Conservation (phyloP, 2,329 filamentous ascomycete genomes). For the Alternaria infectoria region DNA sequence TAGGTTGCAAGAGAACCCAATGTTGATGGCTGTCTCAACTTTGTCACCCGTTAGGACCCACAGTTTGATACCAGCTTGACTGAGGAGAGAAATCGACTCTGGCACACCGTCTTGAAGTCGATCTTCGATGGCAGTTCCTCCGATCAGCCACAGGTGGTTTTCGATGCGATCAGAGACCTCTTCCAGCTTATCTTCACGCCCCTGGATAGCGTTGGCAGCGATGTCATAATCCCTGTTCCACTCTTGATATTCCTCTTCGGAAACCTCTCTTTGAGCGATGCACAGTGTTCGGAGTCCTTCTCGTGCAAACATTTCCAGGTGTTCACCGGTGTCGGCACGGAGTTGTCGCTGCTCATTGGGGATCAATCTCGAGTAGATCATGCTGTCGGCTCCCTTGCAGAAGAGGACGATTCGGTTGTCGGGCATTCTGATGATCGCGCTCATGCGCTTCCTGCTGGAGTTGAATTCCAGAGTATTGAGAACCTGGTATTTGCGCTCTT, state of each 20-base stretch:
- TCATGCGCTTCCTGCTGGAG: constrained; percentile 96
- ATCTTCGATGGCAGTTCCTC: constrained; percentile 97
- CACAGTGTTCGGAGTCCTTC: constrained; percentile 95
- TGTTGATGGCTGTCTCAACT: constrained; percentile 99
- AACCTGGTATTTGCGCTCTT: constrained; percentile 83
- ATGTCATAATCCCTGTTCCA: constrained; percentile 90
- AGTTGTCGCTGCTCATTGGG: constrained; percentile 85
- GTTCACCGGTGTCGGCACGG: constrained; percentile 82
- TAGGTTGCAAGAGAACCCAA: constrained; percentile 97
- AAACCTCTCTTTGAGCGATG: constrained; percentile 81
- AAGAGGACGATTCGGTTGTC: constrained; percentile 87
- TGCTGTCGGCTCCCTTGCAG: constrained; percentile 96
- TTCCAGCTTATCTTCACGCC: constrained; percentile 93
- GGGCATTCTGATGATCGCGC: constrained; percentile 93
- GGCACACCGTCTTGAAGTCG: constrained; percentile 95
- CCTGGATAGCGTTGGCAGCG: constrained; percentile 80
- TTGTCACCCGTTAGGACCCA: constrained; percentile 99
- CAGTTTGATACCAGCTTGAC: constrained; percentile 93
- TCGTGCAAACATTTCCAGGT: constrained; percentile 94
- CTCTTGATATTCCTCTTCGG: constrained; percentile 79
- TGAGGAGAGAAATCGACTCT: constrained; percentile 90
- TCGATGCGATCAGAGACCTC: constrained; percentile 89
- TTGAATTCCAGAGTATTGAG: constrained; percentile 98
- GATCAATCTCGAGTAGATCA: constrained; percentile 91
- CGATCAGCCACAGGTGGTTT: constrained; percentile 83